These are phyloP conservation scores for Alternaria longipes DNA, from an alignment of 2,329 filamentous ascomycete species.

Conservation along the genomic window DNA sequence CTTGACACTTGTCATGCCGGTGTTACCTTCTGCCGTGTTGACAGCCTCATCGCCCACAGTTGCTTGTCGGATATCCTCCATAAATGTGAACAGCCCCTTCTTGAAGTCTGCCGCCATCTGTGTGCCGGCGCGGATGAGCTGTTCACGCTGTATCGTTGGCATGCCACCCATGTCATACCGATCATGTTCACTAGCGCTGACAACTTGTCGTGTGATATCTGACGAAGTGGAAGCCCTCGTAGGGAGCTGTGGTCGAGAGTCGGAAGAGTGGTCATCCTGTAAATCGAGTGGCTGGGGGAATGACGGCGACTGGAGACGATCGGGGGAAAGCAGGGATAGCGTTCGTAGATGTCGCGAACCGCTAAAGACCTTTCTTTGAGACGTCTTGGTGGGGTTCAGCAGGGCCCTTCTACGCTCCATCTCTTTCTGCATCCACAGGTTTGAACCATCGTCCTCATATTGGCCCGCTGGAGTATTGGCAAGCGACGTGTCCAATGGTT, in stretches of 20 bases:
- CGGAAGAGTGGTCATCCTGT: conserved; percentile 35
- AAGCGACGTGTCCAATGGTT: conserved; percentile 59
- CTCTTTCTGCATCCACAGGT: conserved; percentile 64
- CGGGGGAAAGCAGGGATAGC: conserved; percentile 82
- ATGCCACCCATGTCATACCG: conserved; percentile 44
- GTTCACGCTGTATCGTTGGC: conserved; percentile 48
- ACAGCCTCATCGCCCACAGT: conserved; percentile 93
- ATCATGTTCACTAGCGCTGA: conserved; percentile 38
- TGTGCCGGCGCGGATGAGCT: conserved; percentile 61
- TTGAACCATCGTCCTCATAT: conserved; percentile 56
- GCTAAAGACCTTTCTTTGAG: conserved; percentile 68
- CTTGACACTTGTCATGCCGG: conserved; percentile 41
- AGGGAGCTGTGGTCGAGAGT: conserved; percentile 23
- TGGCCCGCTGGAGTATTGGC: conserved; percentile 40
- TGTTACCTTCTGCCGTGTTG: conserved; percentile 46
- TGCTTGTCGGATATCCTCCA: conserved; percentile 93
- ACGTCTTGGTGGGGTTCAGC: conserved; percentile 60
- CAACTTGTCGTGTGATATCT: conserved; percentile 40
- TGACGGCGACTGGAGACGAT: conserved; percentile 48
- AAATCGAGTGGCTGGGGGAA: conserved; percentile 52
- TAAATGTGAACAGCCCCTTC: conserved; percentile 90
- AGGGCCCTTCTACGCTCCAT: conserved; percentile 77
- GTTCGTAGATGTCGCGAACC: conserved; percentile 70
- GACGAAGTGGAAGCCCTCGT: conserved; percentile 43
- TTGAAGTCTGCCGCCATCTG: conserved; percentile 90